phyloP scores from a whole-genome alignment of 2,329 filamentous ascomycete genomes.

The Talaromyces islandicus region DNA sequence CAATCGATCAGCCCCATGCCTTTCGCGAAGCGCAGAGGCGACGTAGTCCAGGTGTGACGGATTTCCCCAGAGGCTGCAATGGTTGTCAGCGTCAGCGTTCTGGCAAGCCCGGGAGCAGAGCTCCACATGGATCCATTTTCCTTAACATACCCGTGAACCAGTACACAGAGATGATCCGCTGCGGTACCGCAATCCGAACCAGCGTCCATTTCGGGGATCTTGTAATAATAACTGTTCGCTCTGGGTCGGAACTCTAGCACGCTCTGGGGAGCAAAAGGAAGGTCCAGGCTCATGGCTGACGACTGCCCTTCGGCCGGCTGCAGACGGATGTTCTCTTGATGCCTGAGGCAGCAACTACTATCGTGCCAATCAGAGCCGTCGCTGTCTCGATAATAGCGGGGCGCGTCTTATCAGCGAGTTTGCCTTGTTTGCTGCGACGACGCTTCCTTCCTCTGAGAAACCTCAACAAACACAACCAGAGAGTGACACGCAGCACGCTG shows the following conservation, averaged over 20 bases:
- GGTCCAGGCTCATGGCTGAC: not conserved
- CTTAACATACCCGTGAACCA: constrained; percentile 54
- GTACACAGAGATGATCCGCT: constrained; percentile 54
- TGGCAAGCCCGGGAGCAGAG: not conserved
- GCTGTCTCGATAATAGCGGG: not conserved
- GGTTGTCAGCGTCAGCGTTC: not conserved
- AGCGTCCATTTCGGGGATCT: constrained; percentile 12
- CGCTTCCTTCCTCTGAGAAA: not conserved
- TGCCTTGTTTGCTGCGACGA: not conserved
- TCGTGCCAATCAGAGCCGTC: constrained; percentile 4
- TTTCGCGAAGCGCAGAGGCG: constrained; percentile 45
- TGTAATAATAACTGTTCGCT: not conserved
- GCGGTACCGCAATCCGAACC: constrained; percentile 7
- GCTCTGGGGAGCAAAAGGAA: constrained; percentile 3
- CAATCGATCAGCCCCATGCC: constrained; percentile 45
- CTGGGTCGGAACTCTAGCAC: constrained; percentile 3
- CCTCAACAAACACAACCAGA: not conserved
- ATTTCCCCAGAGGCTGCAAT: constrained; percentile 53
- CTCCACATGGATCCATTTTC: constrained; percentile 1
- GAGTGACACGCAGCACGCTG: not conserved
- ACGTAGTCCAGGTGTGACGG: constrained; percentile 54
- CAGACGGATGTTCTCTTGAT: not conserved
- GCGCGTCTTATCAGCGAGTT: not conserved
- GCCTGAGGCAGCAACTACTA: not conserved
- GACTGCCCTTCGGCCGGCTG: not conserved